These are phyloP conservation scores for Chondrus crispus DNA, from an alignment of 23 red algal species.

Conservation along the genomic window DNA sequence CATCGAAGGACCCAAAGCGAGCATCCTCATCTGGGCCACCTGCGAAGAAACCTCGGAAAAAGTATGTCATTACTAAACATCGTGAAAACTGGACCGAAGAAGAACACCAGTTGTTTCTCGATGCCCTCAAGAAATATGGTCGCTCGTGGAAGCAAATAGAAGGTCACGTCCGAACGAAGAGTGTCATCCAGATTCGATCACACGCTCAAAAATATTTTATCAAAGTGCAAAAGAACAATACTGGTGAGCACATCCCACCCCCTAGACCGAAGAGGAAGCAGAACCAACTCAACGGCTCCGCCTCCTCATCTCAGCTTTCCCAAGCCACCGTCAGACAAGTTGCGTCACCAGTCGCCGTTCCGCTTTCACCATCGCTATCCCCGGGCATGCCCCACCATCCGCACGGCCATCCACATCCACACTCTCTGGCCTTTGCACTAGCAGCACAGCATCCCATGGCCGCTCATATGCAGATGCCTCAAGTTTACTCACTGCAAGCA, in stretches of 20 bases:
- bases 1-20: too few relatives aligned
- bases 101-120: constrained; percentile 90
- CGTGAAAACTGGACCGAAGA: constrained; percentile 92
- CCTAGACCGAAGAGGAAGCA: constrained; percentile 72
- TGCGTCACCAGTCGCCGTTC: background rate
- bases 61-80: constrained; percentile 78
- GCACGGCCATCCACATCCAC: too few relatives aligned
- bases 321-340: background rate
- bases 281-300: background rate
- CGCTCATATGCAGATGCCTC: constrained; percentile 20
- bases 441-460: constrained; percentile 41
- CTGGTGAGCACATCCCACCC: constrained; percentile 82
- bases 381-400: background rate
- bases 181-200: constrained; percentile 92
- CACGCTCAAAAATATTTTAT: constrained; percentile 99
- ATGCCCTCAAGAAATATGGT: constrained; percentile 87
- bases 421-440: background rate
- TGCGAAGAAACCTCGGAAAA: constrained; percentile 86
- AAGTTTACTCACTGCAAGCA: constrained; percentile 50
- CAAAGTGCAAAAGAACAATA: constrained; percentile 87
- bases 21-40: constrained; percentile 32
- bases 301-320: background rate
- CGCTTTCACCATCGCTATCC: constrained; percentile 39
- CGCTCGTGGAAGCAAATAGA: constrained; percentile 96
- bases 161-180: constrained; percentile 86